Evolutionary conservation across 23 red algal genomes (phyloP).

Genomic region (Cyanidium caldarium): DNA sequence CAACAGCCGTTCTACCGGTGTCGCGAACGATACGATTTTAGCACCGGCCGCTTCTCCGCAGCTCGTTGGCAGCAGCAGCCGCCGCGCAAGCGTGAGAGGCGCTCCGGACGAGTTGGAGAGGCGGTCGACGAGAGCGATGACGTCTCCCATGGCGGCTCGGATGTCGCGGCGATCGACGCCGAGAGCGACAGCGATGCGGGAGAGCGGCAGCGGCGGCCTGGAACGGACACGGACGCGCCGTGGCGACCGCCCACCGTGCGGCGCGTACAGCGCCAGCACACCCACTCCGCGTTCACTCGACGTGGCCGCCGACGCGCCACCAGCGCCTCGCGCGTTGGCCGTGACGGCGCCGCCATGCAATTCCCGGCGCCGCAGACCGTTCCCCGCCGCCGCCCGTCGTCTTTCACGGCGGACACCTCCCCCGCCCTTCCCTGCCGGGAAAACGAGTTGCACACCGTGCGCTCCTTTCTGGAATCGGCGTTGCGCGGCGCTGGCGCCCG

Average conservation of each 20-base stretch:
- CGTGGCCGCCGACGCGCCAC: background rate
- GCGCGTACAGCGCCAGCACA: background rate
- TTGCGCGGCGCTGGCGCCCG: slow-evolving; percentile 9
- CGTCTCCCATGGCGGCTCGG: background rate
- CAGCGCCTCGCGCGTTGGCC: background rate
- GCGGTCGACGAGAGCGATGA: background rate
- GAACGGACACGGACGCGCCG: background rate
- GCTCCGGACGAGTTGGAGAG: too few species aligned
- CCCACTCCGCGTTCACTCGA: background rate
- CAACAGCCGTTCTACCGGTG: background rate
- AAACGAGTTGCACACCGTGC: slow-evolving; percentile 24
- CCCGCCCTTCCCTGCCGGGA: slow-evolving; percentile 41
- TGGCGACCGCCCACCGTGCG: background rate
- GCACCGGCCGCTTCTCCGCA: background rate
- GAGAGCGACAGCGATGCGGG: background rate
- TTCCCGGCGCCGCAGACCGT: background rate
- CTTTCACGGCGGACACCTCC: too few species aligned
- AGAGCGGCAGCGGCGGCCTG: background rate
- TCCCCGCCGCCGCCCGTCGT: background rate
- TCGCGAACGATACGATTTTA: background rate
- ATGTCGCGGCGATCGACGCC: slow-evolving; percentile 8
- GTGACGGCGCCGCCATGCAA: background rate
- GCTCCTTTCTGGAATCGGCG: slow-evolving; percentile 12
- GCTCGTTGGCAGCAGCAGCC: too few species aligned
- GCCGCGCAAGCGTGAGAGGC: too few species aligned